Evolutionary conservation across 805 yeast species (phyloP).

Genomic region (Spathaspora gorwiae): DNA sequence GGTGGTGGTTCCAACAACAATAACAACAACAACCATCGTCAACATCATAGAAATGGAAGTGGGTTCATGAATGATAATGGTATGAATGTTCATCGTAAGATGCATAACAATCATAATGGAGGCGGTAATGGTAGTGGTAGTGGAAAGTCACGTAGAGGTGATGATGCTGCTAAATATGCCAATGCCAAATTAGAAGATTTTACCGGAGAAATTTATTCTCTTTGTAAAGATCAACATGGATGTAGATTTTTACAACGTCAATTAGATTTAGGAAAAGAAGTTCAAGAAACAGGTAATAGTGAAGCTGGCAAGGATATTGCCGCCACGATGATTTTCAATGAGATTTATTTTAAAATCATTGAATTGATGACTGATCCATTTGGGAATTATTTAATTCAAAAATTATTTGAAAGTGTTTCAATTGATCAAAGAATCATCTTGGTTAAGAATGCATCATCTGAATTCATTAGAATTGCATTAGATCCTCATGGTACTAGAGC

Average conservation of each 20-base stretch:
- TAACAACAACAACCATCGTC: not conserved
- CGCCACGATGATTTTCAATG: slow-evolving; percentile 73
- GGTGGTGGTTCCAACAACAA: not conserved
- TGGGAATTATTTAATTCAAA: slow-evolving; percentile 94
- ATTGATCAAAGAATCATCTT: slow-evolving; percentile 65
- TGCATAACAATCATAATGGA: slow-evolving; percentile 22
- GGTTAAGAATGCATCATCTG: slow-evolving; percentile 67
- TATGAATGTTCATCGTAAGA: slow-evolving; percentile 42
- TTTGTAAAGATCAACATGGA: slow-evolving; percentile 96
- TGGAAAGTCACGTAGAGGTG: slow-evolving; percentile 37
- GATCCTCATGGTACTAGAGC: slow-evolving; percentile 98
- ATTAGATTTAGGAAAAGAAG: slow-evolving; percentile 56
- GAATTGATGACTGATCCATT: slow-evolving; percentile 94
- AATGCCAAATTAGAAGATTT: slow-evolving; percentile 68
- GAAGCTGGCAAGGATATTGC: slow-evolving; percentile 38
- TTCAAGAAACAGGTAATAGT: slow-evolving; percentile 6
- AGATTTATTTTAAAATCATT: slow-evolving; percentile 70
- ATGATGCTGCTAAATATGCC: slow-evolving; percentile 66
- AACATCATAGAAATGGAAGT: slow-evolving; percentile 4
- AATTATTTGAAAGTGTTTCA: slow-evolving; percentile 72
- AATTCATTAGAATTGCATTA: slow-evolving; percentile 73
- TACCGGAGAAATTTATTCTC: slow-evolving; percentile 65
- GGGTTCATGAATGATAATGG: slow-evolving; percentile 8
- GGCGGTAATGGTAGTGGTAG: slow-evolving; percentile 9
- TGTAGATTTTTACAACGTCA: slow-evolving; percentile 89